phyloP scores from a whole-genome alignment of 2,329 filamentous ascomycete genomes.

The Hymenoscyphus repandus region DNA sequence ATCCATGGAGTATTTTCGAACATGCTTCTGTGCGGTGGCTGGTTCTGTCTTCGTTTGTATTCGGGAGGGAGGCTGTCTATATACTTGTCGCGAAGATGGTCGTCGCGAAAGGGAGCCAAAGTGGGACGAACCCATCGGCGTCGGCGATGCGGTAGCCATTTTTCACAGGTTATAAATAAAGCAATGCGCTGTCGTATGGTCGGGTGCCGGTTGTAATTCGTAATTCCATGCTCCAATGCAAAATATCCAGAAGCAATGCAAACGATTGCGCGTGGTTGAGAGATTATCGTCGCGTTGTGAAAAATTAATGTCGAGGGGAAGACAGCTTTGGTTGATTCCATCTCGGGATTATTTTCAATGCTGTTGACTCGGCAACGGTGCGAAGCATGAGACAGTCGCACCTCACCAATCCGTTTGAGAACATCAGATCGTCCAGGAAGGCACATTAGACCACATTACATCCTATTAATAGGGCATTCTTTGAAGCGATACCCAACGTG shows the following conservation, averaged over 20 bases:
- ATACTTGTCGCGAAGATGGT: conserved; percentile 47
- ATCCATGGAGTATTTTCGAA: conserved; percentile 54
- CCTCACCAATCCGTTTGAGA: no score
- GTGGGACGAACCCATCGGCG: conserved; percentile 46
- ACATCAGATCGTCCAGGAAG: no score
- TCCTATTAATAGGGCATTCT: no score
- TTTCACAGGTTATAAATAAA: conserved; percentile 10
- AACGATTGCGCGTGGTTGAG: conserved; percentile 24
- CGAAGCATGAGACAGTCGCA: no score
- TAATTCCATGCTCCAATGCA: conserved; percentile 24
- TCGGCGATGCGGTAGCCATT: conserved; percentile 52
- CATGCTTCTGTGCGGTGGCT: conserved; percentile 19
- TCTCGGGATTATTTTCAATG: background rate
- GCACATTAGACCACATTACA: no score
- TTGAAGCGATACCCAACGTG: no score
- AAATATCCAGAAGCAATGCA: conserved; percentile 14
- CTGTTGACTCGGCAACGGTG: background rate
- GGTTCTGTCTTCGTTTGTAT: conserved; percentile 28
- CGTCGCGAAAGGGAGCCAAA: conserved; percentile 44
- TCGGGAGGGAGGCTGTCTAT: conserved; percentile 46
- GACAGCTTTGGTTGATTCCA: background rate
- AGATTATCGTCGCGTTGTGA: conserved; percentile 23
- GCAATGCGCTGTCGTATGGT: conserved; percentile 8
- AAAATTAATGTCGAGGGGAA: background rate
- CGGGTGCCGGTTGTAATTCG: conserved; percentile 14